Evolutionary conservation across 1,284 basidiomycete genomes (phyloP).

Genomic region (Phaffia rhodozyma): DNA sequence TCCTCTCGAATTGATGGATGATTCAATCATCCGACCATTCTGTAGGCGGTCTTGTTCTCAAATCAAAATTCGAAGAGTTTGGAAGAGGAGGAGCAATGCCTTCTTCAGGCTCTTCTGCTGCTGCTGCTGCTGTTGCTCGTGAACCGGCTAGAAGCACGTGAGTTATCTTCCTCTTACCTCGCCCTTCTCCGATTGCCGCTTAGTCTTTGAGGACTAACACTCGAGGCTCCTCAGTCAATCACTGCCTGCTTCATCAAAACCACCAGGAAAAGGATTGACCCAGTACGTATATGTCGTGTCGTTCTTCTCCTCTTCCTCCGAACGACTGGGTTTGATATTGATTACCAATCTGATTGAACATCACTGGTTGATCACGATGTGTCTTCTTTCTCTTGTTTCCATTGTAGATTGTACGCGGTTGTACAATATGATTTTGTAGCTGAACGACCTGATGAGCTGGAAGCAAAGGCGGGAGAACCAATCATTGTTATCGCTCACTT

Average conservation of each 20-base stretch:
- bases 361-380: background rate
- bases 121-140: background rate
- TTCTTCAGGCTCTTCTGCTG: background rate
- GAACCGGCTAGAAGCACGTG: constrained; percentile 8
- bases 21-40: constrained; percentile 45
- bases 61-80: constrained; percentile 74
- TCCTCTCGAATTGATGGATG: no score
- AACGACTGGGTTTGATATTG: background rate
- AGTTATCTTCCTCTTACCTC: background rate
- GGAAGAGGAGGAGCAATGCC: constrained; percentile 44
- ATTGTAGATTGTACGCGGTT: constrained; percentile 58
- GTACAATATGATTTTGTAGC: constrained; percentile 92
- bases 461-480: constrained; percentile 83
- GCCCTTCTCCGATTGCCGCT: background rate
- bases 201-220: background rate
- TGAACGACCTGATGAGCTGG: constrained; percentile 90
- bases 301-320: background rate
- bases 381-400: background rate
- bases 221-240: constrained; percentile 7
- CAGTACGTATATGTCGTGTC: background rate
- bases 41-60: constrained; percentile 83
- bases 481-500: constrained; percentile 54
- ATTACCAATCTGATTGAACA: background rate
- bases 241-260: constrained; percentile 2
- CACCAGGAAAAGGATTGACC: background rate